Evolutionary conservation across 176 grass and related monocot species (phyloP).

Genomic region (Oryza coarctata): DNA sequence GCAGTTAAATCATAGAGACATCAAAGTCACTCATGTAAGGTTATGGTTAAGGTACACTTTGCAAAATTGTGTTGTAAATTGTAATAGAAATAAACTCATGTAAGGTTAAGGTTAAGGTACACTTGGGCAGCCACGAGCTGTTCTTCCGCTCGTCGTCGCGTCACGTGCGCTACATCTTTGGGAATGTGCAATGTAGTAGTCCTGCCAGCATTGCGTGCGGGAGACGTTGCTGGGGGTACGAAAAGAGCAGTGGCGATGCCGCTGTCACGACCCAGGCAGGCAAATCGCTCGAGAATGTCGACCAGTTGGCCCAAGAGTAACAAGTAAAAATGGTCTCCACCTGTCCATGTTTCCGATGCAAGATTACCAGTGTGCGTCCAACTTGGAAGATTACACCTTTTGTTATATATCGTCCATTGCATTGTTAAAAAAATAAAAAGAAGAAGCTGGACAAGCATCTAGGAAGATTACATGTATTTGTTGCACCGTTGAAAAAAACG

Average conservation of each 20-base stretch:
- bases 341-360: background rate
- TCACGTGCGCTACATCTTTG: background rate
- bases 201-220: constrained; percentile 1
- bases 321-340: background rate
- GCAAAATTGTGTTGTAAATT: background rate
- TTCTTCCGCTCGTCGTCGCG: background rate
- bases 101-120: too few relatives aligned
- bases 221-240: background rate
- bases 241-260: background rate
- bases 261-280: constrained; percentile 17
- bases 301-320: constrained; percentile 12
- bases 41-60: background rate
- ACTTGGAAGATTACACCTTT: constrained; percentile 39
- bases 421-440: too few relatives aligned
- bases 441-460: background rate
- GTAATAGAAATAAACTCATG: background rate
- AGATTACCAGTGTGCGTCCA: constrained; percentile 21
- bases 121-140: too few relatives aligned
- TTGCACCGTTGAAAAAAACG: too few relatives aligned
- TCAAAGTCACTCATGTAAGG: too few relatives aligned
- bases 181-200: background rate
- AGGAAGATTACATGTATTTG: background rate
- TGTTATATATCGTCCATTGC: too few relatives aligned
- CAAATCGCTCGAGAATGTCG: constrained; percentile 29
- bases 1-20: constrained; percentile 5